A percentile compares a stretch with the other conserved stretches of the same genome.
These are phyloP conservation scores for Cadophora malorum DNA, from an alignment of 2,329 filamentous ascomycete species.

Conservation along the genomic window DNA sequence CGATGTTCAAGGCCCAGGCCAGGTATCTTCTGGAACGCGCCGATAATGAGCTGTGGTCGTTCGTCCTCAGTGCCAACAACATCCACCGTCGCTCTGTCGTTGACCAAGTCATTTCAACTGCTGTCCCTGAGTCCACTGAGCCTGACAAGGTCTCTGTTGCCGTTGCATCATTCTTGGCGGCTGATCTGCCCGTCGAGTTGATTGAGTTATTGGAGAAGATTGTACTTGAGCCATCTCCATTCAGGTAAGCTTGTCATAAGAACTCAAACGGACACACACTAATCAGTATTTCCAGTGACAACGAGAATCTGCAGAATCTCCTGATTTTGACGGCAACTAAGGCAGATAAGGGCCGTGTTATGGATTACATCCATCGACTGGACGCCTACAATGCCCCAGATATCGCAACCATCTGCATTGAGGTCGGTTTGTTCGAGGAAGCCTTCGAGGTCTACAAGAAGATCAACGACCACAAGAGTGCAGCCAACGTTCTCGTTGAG, in stretches of 20 bases:
- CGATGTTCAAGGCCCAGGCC: slow-evolving; percentile 99
- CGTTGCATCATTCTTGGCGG: slow-evolving; percentile 89
- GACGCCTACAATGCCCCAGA: slow-evolving; percentile 90
- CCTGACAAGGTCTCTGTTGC: slow-evolving; percentile 95
- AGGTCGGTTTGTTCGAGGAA: slow-evolving; percentile 94
- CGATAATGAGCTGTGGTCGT: slow-evolving; percentile 90
- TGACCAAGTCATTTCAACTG: slow-evolving; percentile 94
- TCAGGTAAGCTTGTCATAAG: slow-evolving; percentile 66
- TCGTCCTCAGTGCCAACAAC: slow-evolving; percentile 95
- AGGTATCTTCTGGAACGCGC: slow-evolving; percentile 92
- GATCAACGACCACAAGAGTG: slow-evolving; percentile 84
- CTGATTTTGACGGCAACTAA: slow-evolving; percentile 96
- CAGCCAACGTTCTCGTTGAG: slow-evolving; percentile 91
- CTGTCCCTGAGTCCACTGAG: slow-evolving; percentile 90
- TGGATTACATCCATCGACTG: slow-evolving; percentile 94
- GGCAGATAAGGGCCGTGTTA: slow-evolving; percentile 91
- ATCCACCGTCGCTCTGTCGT: slow-evolving; percentile 91
- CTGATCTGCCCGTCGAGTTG: slow-evolving; percentile 89
- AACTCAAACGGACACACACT: neutral
- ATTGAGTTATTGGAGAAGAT: slow-evolving; percentile 99
- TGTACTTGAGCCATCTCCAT: slow-evolving; percentile 97
- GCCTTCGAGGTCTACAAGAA: slow-evolving; percentile 99
- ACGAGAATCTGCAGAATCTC: slow-evolving; percentile 93
- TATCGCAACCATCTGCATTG: slow-evolving; percentile 90
- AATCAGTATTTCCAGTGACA: slow-evolving; percentile 60